These are phyloP conservation scores for Backusella mclennaniae DNA, from an alignment of 192 early-diverging fungal genomes.

Conservation along the genomic window DNA sequence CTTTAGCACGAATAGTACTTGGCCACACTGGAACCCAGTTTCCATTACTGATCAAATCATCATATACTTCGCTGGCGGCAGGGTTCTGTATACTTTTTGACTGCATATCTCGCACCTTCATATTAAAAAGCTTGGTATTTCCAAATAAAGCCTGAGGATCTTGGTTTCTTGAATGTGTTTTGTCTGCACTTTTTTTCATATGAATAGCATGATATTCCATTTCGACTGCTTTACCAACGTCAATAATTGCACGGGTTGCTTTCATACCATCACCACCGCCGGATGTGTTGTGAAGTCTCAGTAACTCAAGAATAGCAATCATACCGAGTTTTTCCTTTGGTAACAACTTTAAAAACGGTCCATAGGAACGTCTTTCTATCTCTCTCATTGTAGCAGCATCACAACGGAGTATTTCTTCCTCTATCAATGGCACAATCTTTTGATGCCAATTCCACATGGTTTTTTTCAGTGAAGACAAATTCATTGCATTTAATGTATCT, in stretches of 20 bases:
- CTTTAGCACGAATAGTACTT: conserved; percentile 38
- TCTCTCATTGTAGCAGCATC: conserved; percentile 10
- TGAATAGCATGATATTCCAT: conserved; percentile 79
- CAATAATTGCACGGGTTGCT: conserved; percentile 52
- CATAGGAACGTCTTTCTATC: conserved; percentile 53
- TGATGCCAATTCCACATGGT: conserved; percentile 77
- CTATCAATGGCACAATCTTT: conserved; percentile 64
- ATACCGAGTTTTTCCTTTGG: conserved; percentile 74
- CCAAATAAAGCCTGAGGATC: conserved; percentile 70
- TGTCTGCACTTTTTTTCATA: conserved; percentile 56
- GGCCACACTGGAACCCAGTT: conserved; percentile 41
- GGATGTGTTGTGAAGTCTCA: conserved; percentile 60
- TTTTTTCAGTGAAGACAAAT: conserved; percentile 52
- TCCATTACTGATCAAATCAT: conserved; percentile 12
- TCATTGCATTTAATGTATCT: conserved; percentile 52
- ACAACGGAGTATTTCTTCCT: conserved; percentile 60
- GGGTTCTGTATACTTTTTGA: conserved; percentile 52
- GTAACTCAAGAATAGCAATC: conserved; percentile 80
- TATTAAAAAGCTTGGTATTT: conserved; percentile 79
- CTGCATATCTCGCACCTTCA: conserved; percentile 71
- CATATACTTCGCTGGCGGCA: conserved; percentile 16
- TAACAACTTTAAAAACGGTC: conserved; percentile 64
- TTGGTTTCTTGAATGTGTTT: conserved; percentile 45
- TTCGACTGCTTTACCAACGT: conserved; percentile 77
- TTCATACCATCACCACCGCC: conserved; percentile 54